Evolutionary conservation across 1,284 basidiomycete genomes (phyloP).

Genomic region (Ganoderma boninense): DNA sequence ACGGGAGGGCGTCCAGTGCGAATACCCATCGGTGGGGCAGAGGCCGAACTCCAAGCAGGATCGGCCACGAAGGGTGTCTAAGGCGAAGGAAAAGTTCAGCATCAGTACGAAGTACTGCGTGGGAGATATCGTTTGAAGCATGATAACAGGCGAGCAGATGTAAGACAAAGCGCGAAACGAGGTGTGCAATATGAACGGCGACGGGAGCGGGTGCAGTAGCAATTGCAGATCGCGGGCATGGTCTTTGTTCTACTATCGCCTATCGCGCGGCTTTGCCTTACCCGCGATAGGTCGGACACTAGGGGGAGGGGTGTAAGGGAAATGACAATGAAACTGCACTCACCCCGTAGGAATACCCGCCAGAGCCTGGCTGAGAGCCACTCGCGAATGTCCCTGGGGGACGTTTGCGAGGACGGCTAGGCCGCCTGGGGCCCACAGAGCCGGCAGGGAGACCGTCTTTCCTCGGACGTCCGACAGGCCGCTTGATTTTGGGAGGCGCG

Average conservation of each 20-base stretch:
- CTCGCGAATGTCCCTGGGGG: conserved; percentile 46
- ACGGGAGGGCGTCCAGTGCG: conserved; percentile 36
- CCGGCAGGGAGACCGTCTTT: conserved; percentile 68
- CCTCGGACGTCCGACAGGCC: conserved; percentile 62
- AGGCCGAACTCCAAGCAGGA: conserved; percentile 36
- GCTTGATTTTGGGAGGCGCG: conserved; percentile 53
- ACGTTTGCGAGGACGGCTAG: conserved; percentile 50
- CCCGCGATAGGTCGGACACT: background rate
- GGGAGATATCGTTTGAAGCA: background rate
- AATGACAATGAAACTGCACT: conserved; percentile 8
- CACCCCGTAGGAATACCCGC: conserved; percentile 35
- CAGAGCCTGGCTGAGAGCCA: conserved; percentile 32
- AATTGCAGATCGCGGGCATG: background rate
- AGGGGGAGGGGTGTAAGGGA: background rate
- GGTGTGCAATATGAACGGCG: background rate
- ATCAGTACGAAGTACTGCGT: conserved; percentile 6
- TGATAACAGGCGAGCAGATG: background rate
- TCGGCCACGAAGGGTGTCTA: conserved; percentile 31
- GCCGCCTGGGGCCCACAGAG: conserved; percentile 49
- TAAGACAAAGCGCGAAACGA: background rate
- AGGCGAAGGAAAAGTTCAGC: background rate
- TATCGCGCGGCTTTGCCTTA: background rate
- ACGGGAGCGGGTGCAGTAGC: background rate
- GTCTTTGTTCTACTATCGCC: background rate
- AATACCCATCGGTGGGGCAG: conserved; percentile 45